A percentile compares a stretch with the other conserved stretches of the same genome.
phyloP scores from a whole-genome alignment of 371 early-diverging fungal species.

The Encephalitozoon hellem region DNA sequence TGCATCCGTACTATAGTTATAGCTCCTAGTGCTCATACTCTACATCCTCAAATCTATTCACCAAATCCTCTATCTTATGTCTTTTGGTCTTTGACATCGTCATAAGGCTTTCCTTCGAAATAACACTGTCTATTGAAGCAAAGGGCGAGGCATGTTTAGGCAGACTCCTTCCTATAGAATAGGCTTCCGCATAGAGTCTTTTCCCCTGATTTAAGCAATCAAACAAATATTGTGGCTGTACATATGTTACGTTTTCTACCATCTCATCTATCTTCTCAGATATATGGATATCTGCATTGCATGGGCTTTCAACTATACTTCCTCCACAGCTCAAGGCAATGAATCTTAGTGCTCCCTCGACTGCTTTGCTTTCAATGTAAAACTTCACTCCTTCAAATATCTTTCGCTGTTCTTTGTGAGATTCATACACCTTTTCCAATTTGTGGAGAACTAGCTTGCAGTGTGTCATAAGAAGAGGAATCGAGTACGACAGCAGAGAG shows the following conservation, averaged over 20 bases:
- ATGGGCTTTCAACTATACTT: not conserved
- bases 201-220: slow-evolving; percentile 37
- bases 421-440: not conserved
- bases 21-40: not conserved
- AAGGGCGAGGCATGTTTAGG: slow-evolving; percentile 53
- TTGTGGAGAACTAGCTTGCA: slow-evolving; percentile 33
- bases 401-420: not conserved
- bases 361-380: slow-evolving; percentile 13
- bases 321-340: slow-evolving; percentile 10
- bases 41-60: slow-evolving; percentile 40
- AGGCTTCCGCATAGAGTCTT: not conserved
- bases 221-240: slow-evolving; percentile 55
- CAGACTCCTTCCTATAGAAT: slow-evolving; percentile 43
- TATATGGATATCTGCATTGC: slow-evolving; percentile 17
- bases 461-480: slow-evolving; percentile 39
- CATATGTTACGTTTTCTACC: slow-evolving; percentile 13
- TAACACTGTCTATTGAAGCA: slow-evolving; percentile 8
- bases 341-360: slow-evolving; percentile 19
- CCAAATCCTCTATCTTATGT: slow-evolving; percentile 34
- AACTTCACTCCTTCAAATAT: slow-evolving; percentile 26
- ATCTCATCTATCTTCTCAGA: slow-evolving; percentile 31
- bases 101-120: slow-evolving; percentile 14
- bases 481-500: slow-evolving; percentile 33
- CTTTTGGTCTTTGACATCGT: slow-evolving; percentile 46
- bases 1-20: not conserved